Evolutionary conservation across 768 basidiomycete genomes (phyloP), one percentile per base, ranked within the genome.

Genomic region (Sporobolomyces phaffii): DNA sequence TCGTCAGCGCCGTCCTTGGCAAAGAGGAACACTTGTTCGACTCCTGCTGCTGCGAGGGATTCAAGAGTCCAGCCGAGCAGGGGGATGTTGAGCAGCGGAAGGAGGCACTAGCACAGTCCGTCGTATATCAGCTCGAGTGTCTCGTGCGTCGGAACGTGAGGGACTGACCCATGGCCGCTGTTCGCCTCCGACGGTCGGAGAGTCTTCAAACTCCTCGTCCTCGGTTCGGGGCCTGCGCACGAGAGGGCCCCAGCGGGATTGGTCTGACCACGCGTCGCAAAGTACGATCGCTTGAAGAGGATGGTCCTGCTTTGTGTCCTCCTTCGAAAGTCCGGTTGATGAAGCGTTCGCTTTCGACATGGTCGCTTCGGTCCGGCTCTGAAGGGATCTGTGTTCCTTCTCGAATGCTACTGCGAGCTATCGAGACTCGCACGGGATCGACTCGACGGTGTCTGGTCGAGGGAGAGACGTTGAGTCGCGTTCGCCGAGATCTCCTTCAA

Each of bases 21-120:
- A 73, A 98, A 86, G 50, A 99, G 88, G 77, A 96, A 94, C 64
- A 96, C 89, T 79, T 97, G 90, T 76, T 93, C 90, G 40, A 99
- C 91, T 60, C 91, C 91, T 38, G 91, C 90, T n/a, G 96, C 81
- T 33, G 90, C 86, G 40, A 99, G 84, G 76, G 88, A 88, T 76
- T 99, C 96, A 66, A 98, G 87, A 5, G 96, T 97, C 92, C 94
- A 98, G 73, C 91, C 90, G 38, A 99, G 82, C 34, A 99, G 79
- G 6, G 92, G 88, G 0, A 89, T 88, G 78, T 97, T 97, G 79
- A 92, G 92, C 72, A 98, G 84, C 1, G 94, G 96, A 28, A 98
- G 81, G 15, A 98, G 82, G 78, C 90, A 93, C 90, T 93, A 68
- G n/a, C n/a, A n/a, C n/a, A n/a, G n/a, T n/a, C n/a, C n/a, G n/a